phyloP scores from a whole-genome alignment of 306 rosid genomes.

The Quercus berberidifolia region DNA sequence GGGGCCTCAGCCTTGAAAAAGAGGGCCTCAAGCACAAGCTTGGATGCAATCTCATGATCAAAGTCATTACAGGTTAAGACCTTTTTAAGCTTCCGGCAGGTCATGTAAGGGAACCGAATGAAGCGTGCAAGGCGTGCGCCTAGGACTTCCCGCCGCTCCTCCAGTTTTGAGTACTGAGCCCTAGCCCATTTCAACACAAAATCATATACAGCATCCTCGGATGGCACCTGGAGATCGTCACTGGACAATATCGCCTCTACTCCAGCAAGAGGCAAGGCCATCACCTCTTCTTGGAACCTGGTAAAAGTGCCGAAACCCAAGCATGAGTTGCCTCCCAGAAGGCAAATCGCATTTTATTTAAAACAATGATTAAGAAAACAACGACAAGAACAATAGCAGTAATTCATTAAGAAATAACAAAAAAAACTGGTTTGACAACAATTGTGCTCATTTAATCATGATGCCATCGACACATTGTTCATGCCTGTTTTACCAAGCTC shows the following conservation, averaged over 20 bases:
- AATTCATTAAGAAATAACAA: not conserved
- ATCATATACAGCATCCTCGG: conserved; percentile 96
- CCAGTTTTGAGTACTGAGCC: conserved; percentile 60
- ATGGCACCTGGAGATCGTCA: conserved; percentile 93
- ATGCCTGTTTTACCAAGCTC: not conserved
- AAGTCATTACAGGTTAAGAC: conserved; percentile 83
- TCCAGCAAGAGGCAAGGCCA: conserved; percentile 90
- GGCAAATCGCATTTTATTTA: not conserved
- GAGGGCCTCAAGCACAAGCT: conserved; percentile 85
- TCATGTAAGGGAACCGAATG: conserved; percentile 93
- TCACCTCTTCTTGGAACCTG: conserved; percentile 88
- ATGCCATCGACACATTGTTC: not conserved
- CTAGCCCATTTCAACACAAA: conserved; percentile 90
- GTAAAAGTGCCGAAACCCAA: conserved; percentile 21
- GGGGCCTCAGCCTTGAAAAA: conserved; percentile 96
- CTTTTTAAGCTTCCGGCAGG: conserved; percentile 88
- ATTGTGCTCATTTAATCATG: not conserved
- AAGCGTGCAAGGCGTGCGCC: conserved; percentile 64
- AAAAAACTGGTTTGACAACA: not conserved
- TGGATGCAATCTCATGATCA: conserved; percentile 79
- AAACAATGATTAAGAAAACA: not conserved
- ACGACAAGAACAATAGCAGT: not conserved
- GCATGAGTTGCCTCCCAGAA: conserved; percentile 17
- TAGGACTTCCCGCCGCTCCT: conserved; percentile 79
- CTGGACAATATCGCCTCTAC: conserved; percentile 84